phyloP scores from a whole-genome alignment of 768 basidiomycete genomes.

The Pluteus cervinus region DNA sequence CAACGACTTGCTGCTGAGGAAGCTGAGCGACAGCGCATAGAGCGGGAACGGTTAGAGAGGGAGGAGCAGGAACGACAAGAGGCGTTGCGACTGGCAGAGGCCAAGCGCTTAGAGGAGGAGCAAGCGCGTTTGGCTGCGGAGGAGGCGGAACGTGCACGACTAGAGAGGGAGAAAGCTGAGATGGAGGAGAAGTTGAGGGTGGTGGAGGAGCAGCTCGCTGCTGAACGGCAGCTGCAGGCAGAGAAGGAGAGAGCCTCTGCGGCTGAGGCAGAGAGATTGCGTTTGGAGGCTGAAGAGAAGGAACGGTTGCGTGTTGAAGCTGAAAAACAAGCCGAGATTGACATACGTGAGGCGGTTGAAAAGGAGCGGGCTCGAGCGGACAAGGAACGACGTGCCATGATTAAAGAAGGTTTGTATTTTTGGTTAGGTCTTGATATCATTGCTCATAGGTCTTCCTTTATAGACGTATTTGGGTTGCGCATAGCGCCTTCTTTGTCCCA shows the following conservation, averaged over 20 bases:
- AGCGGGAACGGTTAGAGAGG: constrained; percentile 13
- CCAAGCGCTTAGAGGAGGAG: constrained; percentile 21
- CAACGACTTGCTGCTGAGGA: constrained; percentile 14
- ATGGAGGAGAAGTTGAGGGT: constrained; percentile 25
- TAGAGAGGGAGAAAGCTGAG: constrained; percentile 22
- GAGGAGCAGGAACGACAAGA: constrained; percentile 18
- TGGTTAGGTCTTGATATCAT: not conserved
- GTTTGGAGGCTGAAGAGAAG: constrained; percentile 12
- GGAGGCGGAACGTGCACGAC: constrained; percentile 21
- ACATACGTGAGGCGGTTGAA: constrained; percentile 6
- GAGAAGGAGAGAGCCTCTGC: too few species aligned
- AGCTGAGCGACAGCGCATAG: constrained; percentile 14
- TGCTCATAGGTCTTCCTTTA: constrained; percentile 2
- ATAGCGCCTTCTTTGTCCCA: constrained; percentile 25
- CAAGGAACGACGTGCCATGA: constrained; percentile 2
- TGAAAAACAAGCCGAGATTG: constrained; percentile 13
- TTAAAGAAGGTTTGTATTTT: constrained; percentile 11
- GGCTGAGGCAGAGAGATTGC: constrained; percentile 14
- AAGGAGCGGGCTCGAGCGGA: constrained; percentile 8
- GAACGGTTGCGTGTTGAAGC: constrained; percentile 11
- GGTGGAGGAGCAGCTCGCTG: constrained; percentile 24
- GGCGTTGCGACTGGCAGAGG: constrained; percentile 24
- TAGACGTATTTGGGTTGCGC: constrained; percentile 56
- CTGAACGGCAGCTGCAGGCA: constrained; percentile 23
- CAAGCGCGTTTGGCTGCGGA: constrained; percentile 15